Base-by-base conservation (phyloP, 1,139 yeast genomes). In the Pichia sp. region DNA sequence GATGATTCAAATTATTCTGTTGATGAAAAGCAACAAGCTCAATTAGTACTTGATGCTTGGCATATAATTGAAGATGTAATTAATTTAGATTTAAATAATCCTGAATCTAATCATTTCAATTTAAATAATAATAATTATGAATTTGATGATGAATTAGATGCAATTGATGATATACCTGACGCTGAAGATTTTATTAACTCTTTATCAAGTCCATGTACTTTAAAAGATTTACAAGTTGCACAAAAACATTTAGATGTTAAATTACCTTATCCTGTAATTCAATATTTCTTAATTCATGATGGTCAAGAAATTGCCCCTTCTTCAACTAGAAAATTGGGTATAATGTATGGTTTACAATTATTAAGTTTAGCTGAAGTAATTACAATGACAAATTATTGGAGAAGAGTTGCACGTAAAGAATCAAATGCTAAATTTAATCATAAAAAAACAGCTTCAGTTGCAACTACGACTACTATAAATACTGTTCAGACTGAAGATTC, bases 281-380 rank as follows among this genome's bases (percentile, higher is more conserved):
- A 83, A 31, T 81, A 83, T 42, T 71, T 75, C 55, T 71, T 77
- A 50, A 65, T 80, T 38, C 86, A 86, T 47, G 90, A 83, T 57
- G 92, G 92, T 25, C 92, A 84, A 64, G 70, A 74, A 61, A 66
- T 74, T 61, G 54, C 78, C 60, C 74, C 72, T 25, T 66, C 71
- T 25, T 60, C 71, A 51, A 73, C 79, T 27, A 79, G 80, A 28
- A 73, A 76, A 26, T 74, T 79, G 5, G 90, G 90, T 1, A 62
- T 83, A 48, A 61, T 83, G 34, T 83, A 75, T 60, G 88, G 88
- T 0, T 65, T 83, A 50, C 78, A 78, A 55, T 68, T 83, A 53
- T 76, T 83, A 82, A 73, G 82, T 2, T 64, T 83, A 34, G 86
- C 81, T 55, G 84, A 81, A 57, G 74, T 83, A 34, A 79, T 78